Conservation (phyloP, 306 rosid species). For the Crotalaria pallida region DNA sequence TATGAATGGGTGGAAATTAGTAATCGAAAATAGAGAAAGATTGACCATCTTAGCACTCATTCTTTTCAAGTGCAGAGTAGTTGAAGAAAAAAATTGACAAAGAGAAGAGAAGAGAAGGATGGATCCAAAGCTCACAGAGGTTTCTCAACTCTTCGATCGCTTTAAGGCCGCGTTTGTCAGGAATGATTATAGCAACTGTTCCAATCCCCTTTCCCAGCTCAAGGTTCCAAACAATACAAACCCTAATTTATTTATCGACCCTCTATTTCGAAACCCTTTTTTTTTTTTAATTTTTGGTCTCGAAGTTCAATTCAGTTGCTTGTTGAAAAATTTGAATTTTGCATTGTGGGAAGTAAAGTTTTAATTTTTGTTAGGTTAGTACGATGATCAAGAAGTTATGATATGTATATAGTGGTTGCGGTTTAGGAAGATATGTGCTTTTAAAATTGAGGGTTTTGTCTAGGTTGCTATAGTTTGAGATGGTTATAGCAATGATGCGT, state of each 20-base stretch:
- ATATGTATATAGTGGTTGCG: too few relatives aligned
- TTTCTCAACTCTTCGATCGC: constrained; percentile 71
- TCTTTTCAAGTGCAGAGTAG: neutral
- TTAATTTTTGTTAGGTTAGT: neutral
- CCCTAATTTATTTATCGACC: constrained; percentile 32
- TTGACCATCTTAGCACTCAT: constrained; percentile 11
- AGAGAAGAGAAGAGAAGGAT: too few relatives aligned
- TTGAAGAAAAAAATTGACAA: too few relatives aligned
- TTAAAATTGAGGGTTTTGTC: neutral
- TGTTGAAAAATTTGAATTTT: neutral
- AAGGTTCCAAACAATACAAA: constrained; percentile 67
- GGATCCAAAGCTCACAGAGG: constrained; percentile 82
- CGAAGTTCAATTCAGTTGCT: neutral
- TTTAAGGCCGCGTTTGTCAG: constrained; percentile 67
- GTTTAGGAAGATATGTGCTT: too few relatives aligned
- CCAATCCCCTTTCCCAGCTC: constrained; percentile 59
- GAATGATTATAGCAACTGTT: constrained; percentile 48
- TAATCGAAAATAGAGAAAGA: too few relatives aligned
- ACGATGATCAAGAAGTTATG: neutral
- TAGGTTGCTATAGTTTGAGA: neutral
- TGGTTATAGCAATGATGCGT: neutral
- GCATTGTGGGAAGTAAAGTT: neutral
- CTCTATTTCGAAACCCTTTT: neutral
- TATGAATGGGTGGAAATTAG: too few relatives aligned
- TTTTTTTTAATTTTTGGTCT: neutral